Base-by-base conservation (phyloP, 805 yeast genomes). In the Pichia occidentalis region DNA sequence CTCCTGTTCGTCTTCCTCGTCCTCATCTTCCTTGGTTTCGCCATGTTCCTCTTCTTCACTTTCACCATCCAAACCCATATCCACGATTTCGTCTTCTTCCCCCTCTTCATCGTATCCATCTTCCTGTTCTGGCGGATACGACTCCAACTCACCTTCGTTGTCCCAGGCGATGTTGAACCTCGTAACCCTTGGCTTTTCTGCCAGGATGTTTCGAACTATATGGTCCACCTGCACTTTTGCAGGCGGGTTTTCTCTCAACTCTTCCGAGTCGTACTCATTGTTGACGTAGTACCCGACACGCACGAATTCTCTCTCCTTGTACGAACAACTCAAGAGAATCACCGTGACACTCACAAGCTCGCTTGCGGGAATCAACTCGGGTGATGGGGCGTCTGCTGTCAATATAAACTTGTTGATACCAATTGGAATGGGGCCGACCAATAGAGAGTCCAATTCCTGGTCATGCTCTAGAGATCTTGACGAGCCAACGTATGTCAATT, bases 401-500 rank as follows among this genome's bases (percentile, higher is more conserved):
- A 92, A 83, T 9, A 88, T 71, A 53, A 92, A 92, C 60, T 90
- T 87, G 57, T 92, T 92, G 28, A 90, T 78, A 1, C 99, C 99
- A 2, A 92, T 95, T 0, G 98, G 99, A 2, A 92, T 95, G 0
- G 99, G 99, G 0, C 99, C 99, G 4, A 92, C 99, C n/a, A 92
- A 65, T 26, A 92, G 78, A 1, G 97, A 87, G 56, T 92, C 99
- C 39, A 92, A 67, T 57, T 88, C 97, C 61, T 92, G 99, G 59
- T 92, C 99, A 52, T 92, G 97, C 47, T 92, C 97, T 36, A 86
- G 60, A 26, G 97, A 86, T 33, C 95, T 73, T 1, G 97, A 88
- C 4, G 95, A 85, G 2, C 99, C 98, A 28, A 92, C 98, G 51
- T 92, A 92, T 1, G 96, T 90, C 41, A 92, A 67, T 59, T 92